Conservation (phyloP, 2,329 filamentous ascomycete species). For the Curvularia lunata region DNA sequence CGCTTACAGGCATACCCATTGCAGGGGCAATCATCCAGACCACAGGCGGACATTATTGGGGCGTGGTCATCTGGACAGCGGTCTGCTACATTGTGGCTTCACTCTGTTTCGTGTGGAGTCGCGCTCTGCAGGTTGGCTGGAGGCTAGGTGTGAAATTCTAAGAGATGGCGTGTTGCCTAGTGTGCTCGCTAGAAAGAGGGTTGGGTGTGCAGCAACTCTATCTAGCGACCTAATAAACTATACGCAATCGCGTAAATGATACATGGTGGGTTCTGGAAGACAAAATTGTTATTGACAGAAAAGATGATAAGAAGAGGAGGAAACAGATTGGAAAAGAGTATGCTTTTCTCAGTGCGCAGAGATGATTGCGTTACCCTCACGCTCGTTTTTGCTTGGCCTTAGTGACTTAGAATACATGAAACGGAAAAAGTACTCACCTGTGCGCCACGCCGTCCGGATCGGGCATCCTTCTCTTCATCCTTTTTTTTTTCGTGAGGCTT, state of each 20-base stretch:
- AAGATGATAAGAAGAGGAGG: neutral
- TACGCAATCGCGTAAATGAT: neutral
- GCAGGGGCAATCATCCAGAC: constrained; percentile 52
- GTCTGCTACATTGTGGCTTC: constrained; percentile 52
- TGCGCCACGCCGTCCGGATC: neutral
- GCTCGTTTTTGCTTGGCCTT: constrained; percentile 3
- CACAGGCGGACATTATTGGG: constrained; percentile 53
- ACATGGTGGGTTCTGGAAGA: neutral
- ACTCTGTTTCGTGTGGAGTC: constrained; percentile 48
- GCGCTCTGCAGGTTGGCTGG: constrained; percentile 54
- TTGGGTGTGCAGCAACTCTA: constrained; percentile 6
- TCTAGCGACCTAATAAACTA: constrained; percentile 1
- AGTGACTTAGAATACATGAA: neutral
- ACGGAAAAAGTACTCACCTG: neutral
- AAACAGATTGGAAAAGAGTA: neutral
- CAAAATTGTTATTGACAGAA: neutral
- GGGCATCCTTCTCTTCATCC: neutral
- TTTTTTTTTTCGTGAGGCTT: neutral
- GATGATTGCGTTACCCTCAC: neutral
- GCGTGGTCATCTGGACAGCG: constrained; percentile 54
- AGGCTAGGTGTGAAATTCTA: constrained; percentile 45
- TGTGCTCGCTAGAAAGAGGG: neutral
- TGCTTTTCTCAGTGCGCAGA: neutral
- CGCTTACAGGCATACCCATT: constrained; percentile 56
- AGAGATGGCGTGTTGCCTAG: neutral